Evolutionary conservation across 768 basidiomycete species (phyloP).

Genomic region (Naematelia aurantialba): DNA sequence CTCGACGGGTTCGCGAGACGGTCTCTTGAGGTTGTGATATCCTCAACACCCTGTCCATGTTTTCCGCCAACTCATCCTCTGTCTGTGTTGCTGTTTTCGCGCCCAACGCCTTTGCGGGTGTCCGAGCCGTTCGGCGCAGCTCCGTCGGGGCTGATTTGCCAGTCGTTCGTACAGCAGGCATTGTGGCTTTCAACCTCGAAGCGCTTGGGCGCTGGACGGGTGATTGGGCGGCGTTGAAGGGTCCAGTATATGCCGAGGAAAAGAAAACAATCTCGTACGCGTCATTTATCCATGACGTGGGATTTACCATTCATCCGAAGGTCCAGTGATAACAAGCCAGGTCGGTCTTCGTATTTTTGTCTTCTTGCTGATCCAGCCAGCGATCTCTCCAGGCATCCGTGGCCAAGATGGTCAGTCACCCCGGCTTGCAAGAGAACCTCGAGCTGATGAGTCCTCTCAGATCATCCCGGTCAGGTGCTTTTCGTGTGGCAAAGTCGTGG

Average conservation of each 20-base stretch:
- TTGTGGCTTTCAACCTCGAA: no score
- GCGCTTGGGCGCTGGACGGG: no score
- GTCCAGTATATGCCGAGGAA: background rate
- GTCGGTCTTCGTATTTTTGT: background rate
- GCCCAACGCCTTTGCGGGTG: background rate
- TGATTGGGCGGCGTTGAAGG: no score
- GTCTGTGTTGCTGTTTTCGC: background rate
- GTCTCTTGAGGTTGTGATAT: slow-evolving; percentile 7
- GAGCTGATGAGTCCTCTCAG: slow-evolving; percentile 52
- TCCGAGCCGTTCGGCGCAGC: background rate
- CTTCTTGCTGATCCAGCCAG: no score
- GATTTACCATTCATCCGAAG: no score
- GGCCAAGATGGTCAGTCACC: slow-evolving; percentile 18
- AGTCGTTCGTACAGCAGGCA: slow-evolving; percentile 9
- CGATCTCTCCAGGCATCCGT: no score
- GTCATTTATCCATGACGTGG: background rate
- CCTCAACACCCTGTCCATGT: slow-evolving; percentile 21
- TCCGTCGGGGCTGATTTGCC: slow-evolving; percentile 3
- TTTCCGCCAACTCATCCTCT: slow-evolving; percentile 17
- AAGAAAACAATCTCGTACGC: background rate
- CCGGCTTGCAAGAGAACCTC: background rate
- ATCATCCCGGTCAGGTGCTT: slow-evolving; percentile 96
- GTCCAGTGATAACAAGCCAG: no score
- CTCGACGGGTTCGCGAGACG: background rate
- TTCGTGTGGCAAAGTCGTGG: slow-evolving; percentile 94